phyloP scores from a whole-genome alignment of 805 yeast genomes.

The Lipomyces mesembrius region DNA sequence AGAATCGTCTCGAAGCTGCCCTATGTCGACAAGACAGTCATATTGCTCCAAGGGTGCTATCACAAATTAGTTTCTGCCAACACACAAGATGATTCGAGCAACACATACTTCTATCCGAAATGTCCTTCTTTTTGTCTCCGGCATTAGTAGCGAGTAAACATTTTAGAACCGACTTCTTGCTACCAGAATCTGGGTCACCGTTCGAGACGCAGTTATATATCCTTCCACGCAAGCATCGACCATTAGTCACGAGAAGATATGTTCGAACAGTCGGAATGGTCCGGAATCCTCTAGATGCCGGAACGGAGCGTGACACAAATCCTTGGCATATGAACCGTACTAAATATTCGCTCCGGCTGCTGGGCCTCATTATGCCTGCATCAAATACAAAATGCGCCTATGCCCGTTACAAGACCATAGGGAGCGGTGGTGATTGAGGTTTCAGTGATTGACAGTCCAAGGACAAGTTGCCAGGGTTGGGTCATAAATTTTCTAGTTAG shows the following conservation, averaged over 20 bases:
- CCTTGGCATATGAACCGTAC: neutral
- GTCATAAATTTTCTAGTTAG: too few relatives aligned
- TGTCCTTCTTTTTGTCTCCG: neutral
- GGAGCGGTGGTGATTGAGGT: neutral
- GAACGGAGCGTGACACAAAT: neutral
- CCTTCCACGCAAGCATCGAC: neutral
- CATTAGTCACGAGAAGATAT: neutral
- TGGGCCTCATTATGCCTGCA: neutral
- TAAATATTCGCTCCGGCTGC: neutral
- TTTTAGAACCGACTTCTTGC: neutral
- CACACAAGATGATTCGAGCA: neutral
- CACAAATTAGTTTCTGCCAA: neutral
- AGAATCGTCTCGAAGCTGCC: conserved; percentile 62
- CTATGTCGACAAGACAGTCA: conserved; percentile 39
- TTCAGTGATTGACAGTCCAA: neutral
- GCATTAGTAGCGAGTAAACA: neutral
- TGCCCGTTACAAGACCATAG: neutral
- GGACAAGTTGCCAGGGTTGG: neutral
- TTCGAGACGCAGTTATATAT: neutral
- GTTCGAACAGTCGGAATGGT: neutral
- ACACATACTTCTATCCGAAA: neutral
- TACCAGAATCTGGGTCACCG: neutral
- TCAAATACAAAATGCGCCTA: neutral
- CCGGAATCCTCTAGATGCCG: neutral
- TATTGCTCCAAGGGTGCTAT: conserved; percentile 32